Evolutionary conservation across 2,329 filamentous ascomycete genomes (phyloP).

Genomic region (Colletotrichum trifolii): DNA sequence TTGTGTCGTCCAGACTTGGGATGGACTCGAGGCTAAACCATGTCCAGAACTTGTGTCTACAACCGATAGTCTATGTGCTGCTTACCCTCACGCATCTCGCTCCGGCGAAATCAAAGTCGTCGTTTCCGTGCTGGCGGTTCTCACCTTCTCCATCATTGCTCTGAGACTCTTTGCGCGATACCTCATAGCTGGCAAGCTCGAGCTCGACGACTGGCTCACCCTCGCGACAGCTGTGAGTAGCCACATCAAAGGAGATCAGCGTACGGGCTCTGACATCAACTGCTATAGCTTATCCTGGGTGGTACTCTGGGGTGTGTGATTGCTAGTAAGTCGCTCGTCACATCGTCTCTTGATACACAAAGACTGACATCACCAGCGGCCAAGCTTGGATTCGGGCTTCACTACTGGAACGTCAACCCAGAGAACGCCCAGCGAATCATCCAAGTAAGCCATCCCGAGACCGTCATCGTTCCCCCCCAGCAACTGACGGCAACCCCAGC

Average conservation of each 20-base stretch:
- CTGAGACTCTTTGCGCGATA: constrained; percentile 16
- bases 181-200: constrained; percentile 1
- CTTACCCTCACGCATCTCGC: constrained; percentile 16
- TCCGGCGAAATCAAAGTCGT: constrained; percentile 18
- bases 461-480: fast-evolving
- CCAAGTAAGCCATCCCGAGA: background rate
- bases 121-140: constrained; percentile 7
- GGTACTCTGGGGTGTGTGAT: constrained; percentile 15
- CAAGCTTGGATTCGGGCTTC: constrained; percentile 38
- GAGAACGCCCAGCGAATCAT: constrained; percentile 20
- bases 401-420: constrained; percentile 40
- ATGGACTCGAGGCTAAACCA: background rate
- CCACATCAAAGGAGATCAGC: fast-evolving
- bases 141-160: constrained; percentile 18
- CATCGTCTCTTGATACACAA: background rate
- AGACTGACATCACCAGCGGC: background rate
- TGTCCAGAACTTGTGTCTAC: constrained; percentile 10
- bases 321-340: constrained; percentile 3
- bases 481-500: background rate
- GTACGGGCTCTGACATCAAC: background rate
- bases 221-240: constrained; percentile 9
- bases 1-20: background rate
- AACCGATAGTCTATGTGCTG: constrained; percentile 18
- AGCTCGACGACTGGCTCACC: constrained; percentile 31
- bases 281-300: background rate